phyloP scores from a whole-genome alignment of 78 protist genomes.

The Diacronema lutheri region DNA sequence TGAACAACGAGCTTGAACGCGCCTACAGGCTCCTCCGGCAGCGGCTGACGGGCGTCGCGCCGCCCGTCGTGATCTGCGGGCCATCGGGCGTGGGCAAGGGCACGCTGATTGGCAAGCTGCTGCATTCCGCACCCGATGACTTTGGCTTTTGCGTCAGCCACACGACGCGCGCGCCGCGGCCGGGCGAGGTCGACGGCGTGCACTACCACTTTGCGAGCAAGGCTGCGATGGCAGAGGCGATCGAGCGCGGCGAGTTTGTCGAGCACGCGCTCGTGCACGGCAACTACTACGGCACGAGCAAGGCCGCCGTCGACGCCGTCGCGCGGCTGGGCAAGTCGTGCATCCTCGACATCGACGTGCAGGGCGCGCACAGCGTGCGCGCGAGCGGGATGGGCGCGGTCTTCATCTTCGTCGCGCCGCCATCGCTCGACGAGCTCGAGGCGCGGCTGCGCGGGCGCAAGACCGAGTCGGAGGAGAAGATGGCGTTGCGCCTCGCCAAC shows the following conservation, averaged over 20 bases:
- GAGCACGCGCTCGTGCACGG: constrained; percentile 27
- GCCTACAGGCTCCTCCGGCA: background rate
- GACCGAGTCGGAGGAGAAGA: constrained; percentile 24
- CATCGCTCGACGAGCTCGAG: constrained; percentile 19
- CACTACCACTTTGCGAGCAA: constrained; percentile 44
- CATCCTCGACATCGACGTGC: constrained; percentile 45
- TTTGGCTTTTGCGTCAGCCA: constrained; percentile 72
- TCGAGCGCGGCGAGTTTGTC: background rate
- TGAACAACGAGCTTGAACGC: background rate
- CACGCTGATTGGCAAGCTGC: constrained; percentile 55
- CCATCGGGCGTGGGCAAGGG: constrained; percentile 82
- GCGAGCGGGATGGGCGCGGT: background rate
- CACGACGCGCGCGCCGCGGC: constrained; percentile 74
- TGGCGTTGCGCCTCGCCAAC: background rate
- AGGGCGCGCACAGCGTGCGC: background rate
- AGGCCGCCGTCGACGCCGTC: constrained; percentile 9
- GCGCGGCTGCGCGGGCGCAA: constrained; percentile 37
- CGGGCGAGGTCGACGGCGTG: constrained; percentile 69
- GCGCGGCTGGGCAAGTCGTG: constrained; percentile 10
- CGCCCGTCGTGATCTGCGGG: constrained; percentile 42
- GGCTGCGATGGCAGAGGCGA: constrained; percentile 22
- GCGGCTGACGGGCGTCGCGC: background rate
- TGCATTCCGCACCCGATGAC: constrained; percentile 42
- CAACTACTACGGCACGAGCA: constrained; percentile 24
- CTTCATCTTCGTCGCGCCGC: constrained; percentile 36